Conservation (phyloP, 2,329 filamentous ascomycete genomes). For the Domatiomyces globalis region DNA sequence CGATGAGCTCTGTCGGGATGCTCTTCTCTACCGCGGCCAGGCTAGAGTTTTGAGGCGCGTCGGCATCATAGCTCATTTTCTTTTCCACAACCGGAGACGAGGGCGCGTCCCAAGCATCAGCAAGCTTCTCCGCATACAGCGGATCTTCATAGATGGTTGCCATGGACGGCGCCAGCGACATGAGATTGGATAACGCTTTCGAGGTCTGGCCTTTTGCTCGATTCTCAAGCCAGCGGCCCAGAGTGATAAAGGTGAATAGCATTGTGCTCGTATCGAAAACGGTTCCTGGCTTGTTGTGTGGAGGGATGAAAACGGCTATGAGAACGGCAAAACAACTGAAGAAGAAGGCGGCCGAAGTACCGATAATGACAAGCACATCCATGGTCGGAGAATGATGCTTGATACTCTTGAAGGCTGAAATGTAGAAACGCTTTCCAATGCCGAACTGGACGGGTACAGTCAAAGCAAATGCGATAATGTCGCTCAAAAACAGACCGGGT, state of each 20-base stretch:
- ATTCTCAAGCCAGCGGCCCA: slow-evolving; percentile 88
- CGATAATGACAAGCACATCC: slow-evolving; percentile 89
- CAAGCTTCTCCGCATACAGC: slow-evolving; percentile 80
- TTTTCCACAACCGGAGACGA: slow-evolving; percentile 18
- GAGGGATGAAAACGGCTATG: slow-evolving; percentile 59
- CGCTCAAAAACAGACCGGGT: slow-evolving; percentile 72
- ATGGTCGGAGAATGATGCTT: slow-evolving; percentile 88
- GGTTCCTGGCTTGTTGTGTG: slow-evolving; percentile 68
- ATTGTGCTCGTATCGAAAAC: slow-evolving; percentile 98
- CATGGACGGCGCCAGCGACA: slow-evolving; percentile 94
- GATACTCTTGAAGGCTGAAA: slow-evolving; percentile 83
- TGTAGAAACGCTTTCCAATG: slow-evolving; percentile 85
- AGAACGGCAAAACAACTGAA: slow-evolving; percentile 83
- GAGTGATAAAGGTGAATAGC: slow-evolving; percentile 88
- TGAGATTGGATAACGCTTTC: slow-evolving; percentile 78
- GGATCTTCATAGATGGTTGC: slow-evolving; percentile 92
- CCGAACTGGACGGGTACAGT: slow-evolving; percentile 94
- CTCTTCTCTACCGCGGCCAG: slow-evolving; percentile 57
- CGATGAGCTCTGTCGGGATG: slow-evolving; percentile 88
- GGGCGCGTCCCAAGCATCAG: slow-evolving; percentile 56
- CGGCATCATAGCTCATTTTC: neutral
- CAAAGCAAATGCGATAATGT: slow-evolving; percentile 66
- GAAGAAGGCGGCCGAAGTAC: slow-evolving; percentile 90
- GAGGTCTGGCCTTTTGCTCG: slow-evolving; percentile 91
- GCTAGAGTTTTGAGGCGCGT: neutral